Percentiles rank a stretch among this genome's conserved stretches.
Conservation (phyloP, 441 rosid genomes). For the Gossypium davidsonii region DNA sequence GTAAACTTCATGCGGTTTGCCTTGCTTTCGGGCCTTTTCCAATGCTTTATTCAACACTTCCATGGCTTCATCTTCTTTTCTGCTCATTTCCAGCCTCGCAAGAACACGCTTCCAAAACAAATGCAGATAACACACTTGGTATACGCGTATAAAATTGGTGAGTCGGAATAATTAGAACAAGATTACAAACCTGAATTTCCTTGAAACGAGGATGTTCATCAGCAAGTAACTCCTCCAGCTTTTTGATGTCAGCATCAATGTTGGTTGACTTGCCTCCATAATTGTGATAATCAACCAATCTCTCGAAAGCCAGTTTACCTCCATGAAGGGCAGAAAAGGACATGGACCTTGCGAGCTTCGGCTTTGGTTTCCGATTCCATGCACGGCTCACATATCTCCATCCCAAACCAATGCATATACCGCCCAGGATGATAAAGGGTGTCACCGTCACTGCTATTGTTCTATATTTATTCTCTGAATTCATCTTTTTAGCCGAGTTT, state of each 20-base stretch:
- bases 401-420: conserved; percentile 42
- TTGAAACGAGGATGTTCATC: conserved; percentile 31
- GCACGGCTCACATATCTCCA: conserved; percentile 32
- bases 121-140: background rate
- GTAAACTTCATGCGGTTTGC: conserved; percentile 44
- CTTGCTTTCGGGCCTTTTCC: conserved; percentile 20
- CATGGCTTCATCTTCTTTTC: conserved; percentile 49
- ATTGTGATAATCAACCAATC: conserved; percentile 41
- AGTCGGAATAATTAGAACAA: background rate
- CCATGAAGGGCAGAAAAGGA: conserved; percentile 49
- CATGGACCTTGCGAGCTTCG: conserved; percentile 31
- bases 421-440: conserved; percentile 32
- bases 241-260: conserved; percentile 23
- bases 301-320: conserved; percentile 48
- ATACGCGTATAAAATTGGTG: background rate
- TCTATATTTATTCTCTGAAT: conserved; percentile 31
- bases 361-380: conserved; percentile 7
- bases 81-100: conserved; percentile 57
- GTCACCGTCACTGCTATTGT: conserved; percentile 33
- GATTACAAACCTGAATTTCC: conserved; percentile 40
- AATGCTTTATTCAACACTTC: conserved; percentile 25
- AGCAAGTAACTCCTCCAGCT: conserved; percentile 27
- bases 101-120: conserved; percentile 25
- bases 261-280: conserved; percentile 26
- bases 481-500: conserved; percentile 18